Conservation (phyloP, 495 filamentous ascomycete species). For the Eremomyces bilateralis region DNA sequence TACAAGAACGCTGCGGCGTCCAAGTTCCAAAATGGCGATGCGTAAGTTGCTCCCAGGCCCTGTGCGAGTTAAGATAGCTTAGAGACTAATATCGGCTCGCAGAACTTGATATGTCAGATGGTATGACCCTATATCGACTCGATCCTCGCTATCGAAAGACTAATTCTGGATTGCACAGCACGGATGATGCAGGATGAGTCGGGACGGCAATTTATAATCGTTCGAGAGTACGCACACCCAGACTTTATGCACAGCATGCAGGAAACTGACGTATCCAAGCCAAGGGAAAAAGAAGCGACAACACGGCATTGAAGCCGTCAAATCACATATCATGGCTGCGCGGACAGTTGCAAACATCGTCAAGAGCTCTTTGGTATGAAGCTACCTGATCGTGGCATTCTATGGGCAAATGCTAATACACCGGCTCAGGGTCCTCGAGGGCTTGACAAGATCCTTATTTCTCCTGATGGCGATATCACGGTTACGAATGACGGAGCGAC, state of each 20-base stretch:
- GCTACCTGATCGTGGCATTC: not conserved
- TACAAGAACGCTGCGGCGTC: slow-evolving; percentile 7
- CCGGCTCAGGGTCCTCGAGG: slow-evolving; percentile 58
- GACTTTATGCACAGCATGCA: not conserved
- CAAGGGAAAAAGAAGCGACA: slow-evolving; percentile 97
- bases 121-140: slow-evolving; percentile 19
- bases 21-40: slow-evolving; percentile 38
- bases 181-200: slow-evolving; percentile 78
- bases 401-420: slow-evolving; percentile 11
- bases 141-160: not conserved
- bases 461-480: slow-evolving; percentile 95
- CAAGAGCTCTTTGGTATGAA: slow-evolving; percentile 56
- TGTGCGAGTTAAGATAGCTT: slow-evolving; percentile 11
- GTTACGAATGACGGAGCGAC: slow-evolving; percentile 98
- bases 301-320: slow-evolving; percentile 90
- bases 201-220: slow-evolving; percentile 91
- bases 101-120: slow-evolving; percentile 62
- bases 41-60: slow-evolving; percentile 28
- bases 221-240: slow-evolving; percentile 63
- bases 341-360: slow-evolving; percentile 92
- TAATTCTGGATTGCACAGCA: slow-evolving; percentile 22
- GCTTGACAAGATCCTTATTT: slow-evolving; percentile 98
- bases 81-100: not conserved
- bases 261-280: slow-evolving; percentile 25
- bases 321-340: slow-evolving; percentile 90